Conservation (phyloP, 2,329 filamentous ascomycete species). For the Raffaelea albimanens region DNA sequence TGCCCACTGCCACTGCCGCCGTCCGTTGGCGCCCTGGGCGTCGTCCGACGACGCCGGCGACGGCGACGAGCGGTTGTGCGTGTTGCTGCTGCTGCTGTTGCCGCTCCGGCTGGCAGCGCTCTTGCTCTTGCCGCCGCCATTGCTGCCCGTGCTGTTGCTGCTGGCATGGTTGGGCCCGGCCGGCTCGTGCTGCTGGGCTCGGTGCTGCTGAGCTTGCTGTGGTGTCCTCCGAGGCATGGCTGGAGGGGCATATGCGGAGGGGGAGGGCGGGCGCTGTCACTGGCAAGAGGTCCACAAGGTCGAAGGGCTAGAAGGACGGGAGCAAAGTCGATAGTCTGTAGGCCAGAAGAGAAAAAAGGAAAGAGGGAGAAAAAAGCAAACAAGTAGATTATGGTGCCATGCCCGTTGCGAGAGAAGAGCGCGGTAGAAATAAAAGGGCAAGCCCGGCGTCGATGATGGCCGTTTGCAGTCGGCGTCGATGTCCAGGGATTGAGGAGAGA, state of each 20-base stretch:
- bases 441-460: background rate
- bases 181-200: background rate
- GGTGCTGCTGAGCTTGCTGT: background rate
- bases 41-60: constrained; percentile 5
- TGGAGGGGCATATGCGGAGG: background rate
- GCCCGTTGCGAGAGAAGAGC: too few relatives aligned
- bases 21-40: background rate
- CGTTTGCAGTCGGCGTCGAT: too few relatives aligned
- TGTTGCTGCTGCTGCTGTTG: background rate
- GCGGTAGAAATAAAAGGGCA: background rate
- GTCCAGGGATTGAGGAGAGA: too few relatives aligned
- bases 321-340: too few relatives aligned
- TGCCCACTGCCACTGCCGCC: constrained; percentile 9
- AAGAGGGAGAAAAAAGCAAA: background rate
- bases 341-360: background rate
- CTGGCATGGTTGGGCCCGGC: background rate
- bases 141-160: background rate
- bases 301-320: too few relatives aligned
- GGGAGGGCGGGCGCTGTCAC: too few relatives aligned
- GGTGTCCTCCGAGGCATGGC: background rate
- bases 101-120: background rate
- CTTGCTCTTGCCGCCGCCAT: background rate
- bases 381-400: background rate
- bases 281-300: too few relatives aligned
- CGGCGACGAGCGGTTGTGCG: constrained; percentile 2